Evolutionary conservation across 371 early-diverging fungal species (phyloP), one percentile per base, ranked within the genome.

Genomic region (Capillidium heterosporum): DNA sequence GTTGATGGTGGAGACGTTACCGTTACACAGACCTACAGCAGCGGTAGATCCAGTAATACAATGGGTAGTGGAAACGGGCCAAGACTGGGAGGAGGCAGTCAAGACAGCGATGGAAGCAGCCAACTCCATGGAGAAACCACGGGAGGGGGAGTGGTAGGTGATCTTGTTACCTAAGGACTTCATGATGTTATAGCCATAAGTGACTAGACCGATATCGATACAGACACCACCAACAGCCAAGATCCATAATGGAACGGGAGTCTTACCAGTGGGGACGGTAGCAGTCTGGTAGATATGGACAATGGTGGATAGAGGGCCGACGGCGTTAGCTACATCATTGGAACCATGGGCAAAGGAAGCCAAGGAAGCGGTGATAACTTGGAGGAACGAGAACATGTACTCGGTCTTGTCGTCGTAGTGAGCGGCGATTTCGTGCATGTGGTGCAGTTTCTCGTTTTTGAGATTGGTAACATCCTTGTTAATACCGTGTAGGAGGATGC

Each of bases 291-390:
- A 90, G 48, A 85, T 73, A 49, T 72, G 71, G 65, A 68, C 84
- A 39, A 89, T 81, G 32, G 78, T 70, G 56, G 65, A 56, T 17
- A 87, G 65, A 21, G 91, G 91, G 32, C 91, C 91, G 43, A 88
- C 75, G 32, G 89, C 86, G 65, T 90, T 90, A 52, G 90, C 74
- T 4, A 90, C 86, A 67, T 90, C 91, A 67, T 90, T 90, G 43
- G 85, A 80, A 56, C 91, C 91, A 67, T 90, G 91, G 47, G 87
- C 76, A 67, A 90, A 89, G 50, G 89, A 89, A 29, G 87, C 85
- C 54, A 86, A 76, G 57, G 78, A 71, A 21, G 89, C 86, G 17
- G 91, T 85, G 56, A 85, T 68, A 56, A 90, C 75, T 67, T 90
- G 91, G 32, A 90, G 73, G 67, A 84, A 82, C 2, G 85, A 78